A percentile compares a stretch with the other conserved stretches of the same genome.
These are phyloP conservation scores for Pestalotiopsis sp. DNA, from an alignment of 2,329 filamentous ascomycete genomes.

Conservation along the genomic window DNA sequence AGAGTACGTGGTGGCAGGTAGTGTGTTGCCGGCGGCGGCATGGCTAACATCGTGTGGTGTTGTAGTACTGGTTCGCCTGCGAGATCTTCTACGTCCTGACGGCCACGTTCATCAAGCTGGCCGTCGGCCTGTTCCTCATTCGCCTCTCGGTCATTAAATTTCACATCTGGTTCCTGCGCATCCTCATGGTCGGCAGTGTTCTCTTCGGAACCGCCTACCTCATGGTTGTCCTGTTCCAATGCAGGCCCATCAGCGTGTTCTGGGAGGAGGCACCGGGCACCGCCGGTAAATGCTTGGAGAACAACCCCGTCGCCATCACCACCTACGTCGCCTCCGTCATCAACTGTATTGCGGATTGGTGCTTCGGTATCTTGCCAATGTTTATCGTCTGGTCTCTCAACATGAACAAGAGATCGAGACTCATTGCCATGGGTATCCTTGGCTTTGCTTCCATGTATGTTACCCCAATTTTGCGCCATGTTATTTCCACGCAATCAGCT, in stretches of 20 bases:
- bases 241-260: constrained; percentile 12
- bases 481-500: neutral
- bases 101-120: constrained; percentile 10
- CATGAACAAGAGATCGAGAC: constrained; percentile 7
- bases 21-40: neutral
- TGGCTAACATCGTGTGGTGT: neutral
- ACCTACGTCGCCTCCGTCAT: constrained; percentile 9
- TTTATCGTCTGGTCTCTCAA: constrained; percentile 15
- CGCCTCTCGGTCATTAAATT: constrained; percentile 8
- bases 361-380: constrained; percentile 13
- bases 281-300: constrained; percentile 12
- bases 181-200: constrained; percentile 9
- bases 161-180: neutral
- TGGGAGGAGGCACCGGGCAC: constrained; percentile 13
- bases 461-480: neutral
- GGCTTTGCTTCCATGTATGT: constrained; percentile 16
- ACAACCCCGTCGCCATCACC: constrained; percentile 1
- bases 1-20: constrained; percentile 3
- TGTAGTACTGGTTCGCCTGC: constrained; percentile 12
- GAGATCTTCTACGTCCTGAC: constrained; percentile 8
- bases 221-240: constrained; percentile 11
- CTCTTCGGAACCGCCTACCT: constrained; percentile 10
- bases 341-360: constrained; percentile 14
- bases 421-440: constrained; percentile 12
- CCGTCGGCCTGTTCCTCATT: constrained; percentile 14